Evolutionary conservation across 2,329 filamentous ascomycete genomes (phyloP).

Genomic region (Akanthomyces dipterigenus): DNA sequence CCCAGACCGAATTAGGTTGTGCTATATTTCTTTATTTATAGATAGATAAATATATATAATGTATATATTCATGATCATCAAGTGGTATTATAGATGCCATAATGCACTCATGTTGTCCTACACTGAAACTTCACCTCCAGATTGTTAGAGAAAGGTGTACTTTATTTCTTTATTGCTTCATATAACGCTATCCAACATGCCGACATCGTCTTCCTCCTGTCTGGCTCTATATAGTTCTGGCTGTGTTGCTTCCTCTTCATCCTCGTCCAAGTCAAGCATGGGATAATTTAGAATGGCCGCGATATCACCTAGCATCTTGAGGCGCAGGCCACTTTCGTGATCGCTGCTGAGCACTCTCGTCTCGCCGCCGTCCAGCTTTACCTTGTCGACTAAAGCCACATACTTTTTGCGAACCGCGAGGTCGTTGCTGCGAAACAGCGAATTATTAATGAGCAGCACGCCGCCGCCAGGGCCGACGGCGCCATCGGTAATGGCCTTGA

Average conservation of each 20-base stretch:
- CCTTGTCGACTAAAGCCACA: conserved; percentile 79
- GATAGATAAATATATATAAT: too few species aligned
- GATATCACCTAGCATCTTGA: conserved; percentile 79
- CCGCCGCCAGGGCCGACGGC: conserved; percentile 84
- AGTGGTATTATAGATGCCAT: too few species aligned
- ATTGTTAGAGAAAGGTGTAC: too few species aligned
- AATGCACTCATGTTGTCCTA: too few species aligned
- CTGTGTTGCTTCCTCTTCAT: conserved; percentile 39
- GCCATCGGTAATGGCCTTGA: conserved; percentile 75
- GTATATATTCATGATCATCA: too few species aligned
- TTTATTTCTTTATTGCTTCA: conserved; percentile 15
- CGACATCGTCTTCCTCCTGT: conserved; percentile 23
- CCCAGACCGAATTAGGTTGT: too few species aligned
- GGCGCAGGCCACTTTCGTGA: conserved; percentile 83
- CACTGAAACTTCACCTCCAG: too few species aligned
- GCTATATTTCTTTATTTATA: too few species aligned
- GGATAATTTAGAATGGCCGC: conserved; percentile 90
- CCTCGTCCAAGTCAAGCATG: conserved; percentile 71
- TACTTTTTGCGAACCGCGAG: conserved; percentile 70
- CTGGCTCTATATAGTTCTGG: conserved; percentile 10
- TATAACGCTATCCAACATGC: conserved; percentile 28
- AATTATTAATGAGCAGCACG: conserved; percentile 78
- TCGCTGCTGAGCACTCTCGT: conserved; percentile 84
- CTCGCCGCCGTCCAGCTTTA: conserved; percentile 81
- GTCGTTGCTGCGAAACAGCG: conserved; percentile 77